Evolutionary conservation across 352 stramenopile genomes (phyloP), one percentile per base, ranked within the genome.

Genomic region (Pythium coloratum): DNA sequence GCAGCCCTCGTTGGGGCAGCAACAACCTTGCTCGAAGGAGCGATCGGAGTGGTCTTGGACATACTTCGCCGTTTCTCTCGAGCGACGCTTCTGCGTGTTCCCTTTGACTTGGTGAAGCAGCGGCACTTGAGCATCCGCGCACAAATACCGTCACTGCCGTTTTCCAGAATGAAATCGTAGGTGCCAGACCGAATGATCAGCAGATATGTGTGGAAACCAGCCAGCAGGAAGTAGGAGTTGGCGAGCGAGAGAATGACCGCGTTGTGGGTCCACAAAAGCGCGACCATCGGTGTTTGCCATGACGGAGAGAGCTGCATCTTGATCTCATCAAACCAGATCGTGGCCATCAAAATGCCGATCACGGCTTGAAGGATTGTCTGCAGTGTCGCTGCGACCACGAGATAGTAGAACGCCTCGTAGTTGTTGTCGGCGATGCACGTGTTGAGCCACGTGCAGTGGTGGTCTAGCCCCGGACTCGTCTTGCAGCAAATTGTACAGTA

Each of bases 371-470:
- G 67, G 34, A 84, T 32, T 0, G 81, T 87, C 69, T 92, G 74
- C 12, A 81, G 67, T 30, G 82, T 86, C 46, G 83, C 75, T 16
- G 77, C 75, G 18, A 90, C 64, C 16, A 95, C 86, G 13, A 96
- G 67, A 26, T 73, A 82, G 68, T 92, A 96, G 56, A 96, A 96
- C 6, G 86, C 74, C 56, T 89, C 85, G 69, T 95, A 95, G 67
- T 95, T 93, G 62, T 70, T 86, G 63, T 91, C 84, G 12, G 79
- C 85, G 53, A 95, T 94, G 70, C 87, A 94, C 6, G 87, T 95
- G 66, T 95, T 95, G 56, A 95, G 75, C 86, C 87, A 95, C 20
- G 87, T 93, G 74, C 87, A 95, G 67, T 95, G 87, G 65, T 95
- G 87, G 53, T 95, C 87, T 7, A 95, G 73, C 0, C 85, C 82